Evolutionary conservation across 2,329 filamentous ascomycete genomes (phyloP).

Genomic region (Talaromyces verruculosus): DNA sequence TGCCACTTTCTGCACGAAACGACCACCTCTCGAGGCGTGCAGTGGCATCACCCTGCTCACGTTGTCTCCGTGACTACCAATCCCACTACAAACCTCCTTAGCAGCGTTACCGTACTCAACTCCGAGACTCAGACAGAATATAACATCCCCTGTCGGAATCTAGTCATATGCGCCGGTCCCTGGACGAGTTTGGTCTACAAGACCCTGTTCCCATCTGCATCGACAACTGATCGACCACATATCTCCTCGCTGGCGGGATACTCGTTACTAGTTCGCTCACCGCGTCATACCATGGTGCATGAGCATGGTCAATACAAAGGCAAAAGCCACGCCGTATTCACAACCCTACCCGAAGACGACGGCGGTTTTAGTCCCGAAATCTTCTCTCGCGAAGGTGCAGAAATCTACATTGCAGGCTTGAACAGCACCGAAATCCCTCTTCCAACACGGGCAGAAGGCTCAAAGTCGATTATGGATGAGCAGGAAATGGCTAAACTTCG

Average conservation of each 20-base stretch:
- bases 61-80: slow-evolving; percentile 57
- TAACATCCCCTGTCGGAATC: slow-evolving; percentile 59
- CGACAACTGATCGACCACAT: slow-evolving; percentile 50
- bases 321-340: slow-evolving; percentile 68
- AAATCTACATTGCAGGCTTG: slow-evolving; percentile 72
- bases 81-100: slow-evolving; percentile 48
- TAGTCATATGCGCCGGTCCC: slow-evolving; percentile 68
- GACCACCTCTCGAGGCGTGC: slow-evolving; percentile 61
- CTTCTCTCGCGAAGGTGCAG: slow-evolving; percentile 64
- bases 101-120: slow-evolving; percentile 53
- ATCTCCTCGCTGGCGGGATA: slow-evolving; percentile 67
- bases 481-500: slow-evolving; percentile 40
- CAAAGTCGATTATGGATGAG: slow-evolving; percentile 43
- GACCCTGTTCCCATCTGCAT: slow-evolving; percentile 61
- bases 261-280: slow-evolving; percentile 66
- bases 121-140: slow-evolving; percentile 31
- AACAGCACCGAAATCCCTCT: slow-evolving; percentile 63
- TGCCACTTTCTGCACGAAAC: slow-evolving; percentile 64
- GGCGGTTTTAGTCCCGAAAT: slow-evolving; percentile 67
- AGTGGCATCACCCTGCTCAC: slow-evolving; percentile 64
- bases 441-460: slow-evolving; percentile 52
- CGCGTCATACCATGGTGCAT: slow-evolving; percentile 43
- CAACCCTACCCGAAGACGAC: slow-evolving; percentile 50
- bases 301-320: slow-evolving; percentile 39
- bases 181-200: slow-evolving; percentile 70